These are phyloP conservation scores for Globisporangium emineosum DNA, from an alignment of 352 stramenopile species.

Conservation along the genomic window DNA sequence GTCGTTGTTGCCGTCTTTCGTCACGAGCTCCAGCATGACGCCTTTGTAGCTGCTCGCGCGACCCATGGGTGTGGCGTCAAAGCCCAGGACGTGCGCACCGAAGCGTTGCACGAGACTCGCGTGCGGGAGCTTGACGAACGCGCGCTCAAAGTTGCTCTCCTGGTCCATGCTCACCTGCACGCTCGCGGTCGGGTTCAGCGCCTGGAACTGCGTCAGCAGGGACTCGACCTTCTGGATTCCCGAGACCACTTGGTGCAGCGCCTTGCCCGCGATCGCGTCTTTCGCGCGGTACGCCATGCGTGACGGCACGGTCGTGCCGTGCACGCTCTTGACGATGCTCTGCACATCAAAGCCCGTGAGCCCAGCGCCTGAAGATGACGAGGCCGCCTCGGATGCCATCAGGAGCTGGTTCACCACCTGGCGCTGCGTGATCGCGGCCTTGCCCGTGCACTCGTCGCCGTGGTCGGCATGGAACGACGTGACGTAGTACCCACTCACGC, in stretches of 20 bases:
- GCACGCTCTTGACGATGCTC: constrained; percentile 32
- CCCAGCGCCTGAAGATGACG: neutral
- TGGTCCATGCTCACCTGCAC: constrained; percentile 26
- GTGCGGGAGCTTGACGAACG: constrained; percentile 46
- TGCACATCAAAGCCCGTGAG: constrained; percentile 30
- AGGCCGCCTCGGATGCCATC: neutral
- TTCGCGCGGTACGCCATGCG: constrained; percentile 32
- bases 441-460: constrained; percentile 29
- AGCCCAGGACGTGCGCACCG: constrained; percentile 26
- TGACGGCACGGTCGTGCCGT: constrained; percentile 31
- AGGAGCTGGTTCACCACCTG: constrained; percentile 22
- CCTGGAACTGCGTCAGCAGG: constrained; percentile 39
- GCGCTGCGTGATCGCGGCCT: constrained; percentile 29
- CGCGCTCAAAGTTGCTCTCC: constrained; percentile 30
- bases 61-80: constrained; percentile 28
- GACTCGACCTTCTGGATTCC: constrained; percentile 43
- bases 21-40: constrained; percentile 39
- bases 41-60: constrained; percentile 37
- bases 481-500: constrained; percentile 4
- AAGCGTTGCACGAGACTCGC: constrained; percentile 26
- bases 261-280: constrained; percentile 24
- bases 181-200: constrained; percentile 28
- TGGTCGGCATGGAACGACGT: constrained; percentile 21
- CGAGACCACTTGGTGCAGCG: neutral
- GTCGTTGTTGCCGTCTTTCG: constrained; percentile 41